Evolutionary conservation across 1,139 yeast species (phyloP).

Genomic region (Sugiyamaella novakii): DNA sequence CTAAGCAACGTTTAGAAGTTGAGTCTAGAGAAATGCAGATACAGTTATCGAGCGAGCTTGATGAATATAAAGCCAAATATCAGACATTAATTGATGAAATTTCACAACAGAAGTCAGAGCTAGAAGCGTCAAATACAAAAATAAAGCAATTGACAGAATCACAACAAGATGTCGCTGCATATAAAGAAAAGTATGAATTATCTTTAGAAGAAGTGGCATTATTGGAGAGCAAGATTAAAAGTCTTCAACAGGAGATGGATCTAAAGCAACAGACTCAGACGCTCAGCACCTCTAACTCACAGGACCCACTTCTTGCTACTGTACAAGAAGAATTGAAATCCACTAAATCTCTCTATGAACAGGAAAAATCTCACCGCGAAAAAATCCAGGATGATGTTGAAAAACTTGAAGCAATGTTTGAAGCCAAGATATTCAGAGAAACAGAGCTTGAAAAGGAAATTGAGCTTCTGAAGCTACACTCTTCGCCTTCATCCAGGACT

Average conservation of each 20-base stretch:
- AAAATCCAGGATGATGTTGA: constrained; percentile 33
- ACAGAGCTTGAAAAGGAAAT: constrained; percentile 37
- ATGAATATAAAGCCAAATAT: no score
- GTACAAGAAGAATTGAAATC: neutral
- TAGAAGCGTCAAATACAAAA: constrained; percentile 22
- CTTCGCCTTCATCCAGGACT: constrained; percentile 13
- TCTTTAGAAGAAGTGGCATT: neutral
- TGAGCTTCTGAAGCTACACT: constrained; percentile 38
- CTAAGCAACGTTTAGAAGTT: constrained; percentile 11
- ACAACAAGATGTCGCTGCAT: neutral
- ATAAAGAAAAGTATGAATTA: constrained; percentile 1
- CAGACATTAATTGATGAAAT: no score
- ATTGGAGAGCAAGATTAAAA: neutral
- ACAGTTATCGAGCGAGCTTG: no score
- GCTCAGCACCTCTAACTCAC: no score
- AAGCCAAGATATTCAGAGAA: constrained; percentile 38
- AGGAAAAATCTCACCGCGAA: constrained; percentile 14
- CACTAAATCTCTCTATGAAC: constrained; percentile 3
- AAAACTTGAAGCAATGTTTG: constrained; percentile 39
- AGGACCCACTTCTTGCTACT: no score
- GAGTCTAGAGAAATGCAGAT: neutral
- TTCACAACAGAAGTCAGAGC: no score
- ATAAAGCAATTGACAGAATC: constrained; percentile 24
- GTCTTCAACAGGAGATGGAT: constrained; percentile 24
- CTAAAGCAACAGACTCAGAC: constrained; percentile 14